Base-by-base conservation (phyloP, 106 monocot species). In the Apostasia shenzhenica region DNA sequence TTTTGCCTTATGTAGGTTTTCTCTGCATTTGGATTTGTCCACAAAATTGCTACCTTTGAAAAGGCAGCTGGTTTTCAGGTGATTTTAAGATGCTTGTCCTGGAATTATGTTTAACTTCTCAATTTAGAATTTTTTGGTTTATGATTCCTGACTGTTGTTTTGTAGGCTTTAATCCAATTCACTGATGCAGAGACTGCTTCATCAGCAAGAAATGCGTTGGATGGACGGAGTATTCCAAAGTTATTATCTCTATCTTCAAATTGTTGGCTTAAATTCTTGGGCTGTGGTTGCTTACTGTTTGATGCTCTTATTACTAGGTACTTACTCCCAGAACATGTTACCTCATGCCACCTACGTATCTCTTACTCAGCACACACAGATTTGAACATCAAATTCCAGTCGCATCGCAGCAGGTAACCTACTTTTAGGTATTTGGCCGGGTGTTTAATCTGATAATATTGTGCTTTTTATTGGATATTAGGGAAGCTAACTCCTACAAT, bases 301-400 rank as follows among this genome's bases (percentile, higher is more conserved):
- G 46, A 59, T 7, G 41, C 14, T 59, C 9, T 61, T 67, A 12
- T 50, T 73, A 77, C 44, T 71, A 99, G 97, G 59, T 99, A 99
- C 61, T 76, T 99, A 63, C 97, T 99, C 66, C 97, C 89, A 48
- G 97, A 92, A 42, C 92, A 99, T 78, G 78, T 99, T 38, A 61
- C 47, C 9, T 70, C 92, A 5, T 99, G 97, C 72, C 85, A 89
- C 72, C 45, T 99, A 79, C 92, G 92, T 26, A 99, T 99, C 43
- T 83, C 86, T 2, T 99, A 78, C 73, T 99, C 97, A 26, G 97
- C 92, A n/a, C 97, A 99, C 57, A 99, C 85, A 62, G 97, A 99
- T 83, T 73, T 99, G 72, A 99, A 90, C 69, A 93, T 99, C 61
- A 99, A 99, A 73, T 99, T 99, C 79, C 97, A 99, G 68, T 92